Conservation (phyloP, 2,329 filamentous ascomycete species). For the Diaporthe sp. region DNA sequence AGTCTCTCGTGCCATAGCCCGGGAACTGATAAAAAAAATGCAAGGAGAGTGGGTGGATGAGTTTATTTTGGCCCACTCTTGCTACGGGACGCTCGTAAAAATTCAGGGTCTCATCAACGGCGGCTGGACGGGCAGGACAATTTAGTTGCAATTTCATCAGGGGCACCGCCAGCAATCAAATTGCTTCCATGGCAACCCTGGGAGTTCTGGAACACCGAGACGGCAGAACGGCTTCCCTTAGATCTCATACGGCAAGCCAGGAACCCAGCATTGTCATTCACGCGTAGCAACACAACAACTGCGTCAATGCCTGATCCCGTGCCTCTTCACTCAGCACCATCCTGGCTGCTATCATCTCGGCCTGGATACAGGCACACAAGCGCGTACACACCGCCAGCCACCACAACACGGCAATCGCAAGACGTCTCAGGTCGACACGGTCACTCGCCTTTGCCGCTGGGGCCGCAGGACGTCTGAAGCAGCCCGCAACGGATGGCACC, state of each 20-base stretch:
- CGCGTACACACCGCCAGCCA: slow-evolving; percentile 15
- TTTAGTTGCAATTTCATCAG: slow-evolving; percentile 39
- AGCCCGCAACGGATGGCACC: slow-evolving; percentile 30
- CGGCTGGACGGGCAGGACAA: slow-evolving; percentile 31
- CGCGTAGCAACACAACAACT: slow-evolving; percentile 26
- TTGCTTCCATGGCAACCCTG: slow-evolving; percentile 39
- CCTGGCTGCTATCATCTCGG: slow-evolving; percentile 1
- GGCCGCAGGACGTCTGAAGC: slow-evolving; percentile 25
- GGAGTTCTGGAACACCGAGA: slow-evolving; percentile 29
- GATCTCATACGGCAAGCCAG: slow-evolving; percentile 8
- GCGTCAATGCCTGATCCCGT: slow-evolving; percentile 24
- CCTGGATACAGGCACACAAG: slow-evolving; percentile 3
- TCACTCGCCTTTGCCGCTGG: slow-evolving; percentile 33
- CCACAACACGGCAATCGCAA: background rate
- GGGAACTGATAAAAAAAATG: background rate
- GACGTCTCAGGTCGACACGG: slow-evolving; percentile 18
- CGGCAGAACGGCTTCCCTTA: slow-evolving; percentile 31
- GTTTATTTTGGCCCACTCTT: slow-evolving; percentile 25
- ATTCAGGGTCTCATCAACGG: slow-evolving; percentile 33
- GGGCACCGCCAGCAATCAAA: slow-evolving; percentile 37
- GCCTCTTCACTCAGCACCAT: background rate
- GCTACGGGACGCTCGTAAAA: slow-evolving; percentile 24
- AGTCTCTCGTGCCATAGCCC: background rate
- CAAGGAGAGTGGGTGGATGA: slow-evolving; percentile 12
- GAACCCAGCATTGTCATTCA: background rate